Conservation (phyloP, 2,329 filamentous ascomycete species). For the Tolypocladium tundrense region DNA sequence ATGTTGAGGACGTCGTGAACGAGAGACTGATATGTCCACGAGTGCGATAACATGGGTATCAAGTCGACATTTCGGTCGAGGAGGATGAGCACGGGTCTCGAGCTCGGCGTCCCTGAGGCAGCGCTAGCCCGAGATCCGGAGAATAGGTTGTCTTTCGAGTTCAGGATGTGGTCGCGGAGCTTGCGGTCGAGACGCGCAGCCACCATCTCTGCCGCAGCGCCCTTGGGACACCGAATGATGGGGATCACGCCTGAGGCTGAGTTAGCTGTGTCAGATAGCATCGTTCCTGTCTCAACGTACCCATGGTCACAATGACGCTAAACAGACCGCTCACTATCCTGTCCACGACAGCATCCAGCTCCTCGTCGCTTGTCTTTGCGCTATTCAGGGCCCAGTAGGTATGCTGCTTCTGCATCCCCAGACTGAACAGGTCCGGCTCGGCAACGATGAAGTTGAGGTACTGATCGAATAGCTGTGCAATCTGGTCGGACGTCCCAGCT, state of each 20-base stretch:
- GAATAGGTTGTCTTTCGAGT: conserved; percentile 96
- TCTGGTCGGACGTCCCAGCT: conserved; percentile 76
- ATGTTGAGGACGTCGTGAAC: conserved; percentile 54
- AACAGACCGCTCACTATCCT: conserved; percentile 93
- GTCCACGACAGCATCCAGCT: conserved; percentile 79
- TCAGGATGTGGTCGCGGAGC: conserved; percentile 88
- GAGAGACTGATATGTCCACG: conserved; percentile 70
- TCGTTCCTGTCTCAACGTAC: conserved; percentile 31
- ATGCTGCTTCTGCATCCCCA: conserved; percentile 83
- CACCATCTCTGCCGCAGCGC: conserved; percentile 87
- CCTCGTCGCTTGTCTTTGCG: conserved; percentile 78
- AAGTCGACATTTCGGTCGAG: conserved; percentile 93
- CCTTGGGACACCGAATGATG: conserved; percentile 89
- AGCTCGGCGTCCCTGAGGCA: conserved; percentile 52
- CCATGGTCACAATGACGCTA: conserved; percentile 97
- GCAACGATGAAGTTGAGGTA: conserved; percentile 96
- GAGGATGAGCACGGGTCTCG: conserved; percentile 81
- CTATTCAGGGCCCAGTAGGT: conserved; percentile 97
- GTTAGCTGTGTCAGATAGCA: not conserved
- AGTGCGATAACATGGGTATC: conserved; percentile 97
- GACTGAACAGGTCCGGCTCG: conserved; percentile 88
- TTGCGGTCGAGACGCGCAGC: conserved; percentile 91
- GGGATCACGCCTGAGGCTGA: conserved; percentile 63
- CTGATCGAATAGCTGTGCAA: conserved; percentile 90
- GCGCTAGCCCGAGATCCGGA: conserved; percentile 51